A percentile compares a stretch with the other conserved stretches of the same genome.
Conservation (phyloP, 2,329 filamentous ascomycete genomes). For the Sphaerulina vaccinii region DNA sequence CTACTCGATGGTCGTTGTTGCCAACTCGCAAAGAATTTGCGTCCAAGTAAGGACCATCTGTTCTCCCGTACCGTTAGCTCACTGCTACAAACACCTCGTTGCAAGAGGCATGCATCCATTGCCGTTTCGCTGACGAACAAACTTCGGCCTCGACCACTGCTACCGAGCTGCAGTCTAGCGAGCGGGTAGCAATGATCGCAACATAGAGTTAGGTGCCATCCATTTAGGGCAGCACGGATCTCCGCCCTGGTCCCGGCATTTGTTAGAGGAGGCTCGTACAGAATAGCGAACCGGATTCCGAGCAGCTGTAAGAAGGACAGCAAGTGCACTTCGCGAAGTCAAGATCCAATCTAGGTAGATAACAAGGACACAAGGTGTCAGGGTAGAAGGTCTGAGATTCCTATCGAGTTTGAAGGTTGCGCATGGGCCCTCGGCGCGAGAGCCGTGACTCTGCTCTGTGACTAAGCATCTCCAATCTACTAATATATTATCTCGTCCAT, state of each 20-base stretch:
- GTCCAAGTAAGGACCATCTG: slow-evolving; percentile 2
- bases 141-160: slow-evolving; percentile 1
- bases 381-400: not conserved
- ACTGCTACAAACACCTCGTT: slow-evolving; percentile 2
- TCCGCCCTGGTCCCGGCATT: not conserved
- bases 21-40: slow-evolving; percentile 1
- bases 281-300: too few relatives aligned
- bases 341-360: slow-evolving; percentile 2
- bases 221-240: slow-evolving; percentile 1
- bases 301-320: not conserved
- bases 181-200: not conserved
- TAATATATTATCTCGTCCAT: not conserved
- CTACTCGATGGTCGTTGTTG: not conserved
- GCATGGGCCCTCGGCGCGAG: slow-evolving; percentile 1
- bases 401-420: not conserved
- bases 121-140: not conserved
- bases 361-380: not conserved
- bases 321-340: not conserved
- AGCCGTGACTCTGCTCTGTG: not conserved
- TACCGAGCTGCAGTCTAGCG: slow-evolving; percentile 1
- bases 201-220: slow-evolving; percentile 2
- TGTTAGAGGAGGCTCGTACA: slow-evolving; percentile 1
- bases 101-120: slow-evolving; percentile 1
- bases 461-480: slow-evolving; percentile 1
- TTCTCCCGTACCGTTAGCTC: slow-evolving; percentile 3